phyloP scores from a whole-genome alignment of 1,284 basidiomycete species.

The Trichosporon inkin region DNA sequence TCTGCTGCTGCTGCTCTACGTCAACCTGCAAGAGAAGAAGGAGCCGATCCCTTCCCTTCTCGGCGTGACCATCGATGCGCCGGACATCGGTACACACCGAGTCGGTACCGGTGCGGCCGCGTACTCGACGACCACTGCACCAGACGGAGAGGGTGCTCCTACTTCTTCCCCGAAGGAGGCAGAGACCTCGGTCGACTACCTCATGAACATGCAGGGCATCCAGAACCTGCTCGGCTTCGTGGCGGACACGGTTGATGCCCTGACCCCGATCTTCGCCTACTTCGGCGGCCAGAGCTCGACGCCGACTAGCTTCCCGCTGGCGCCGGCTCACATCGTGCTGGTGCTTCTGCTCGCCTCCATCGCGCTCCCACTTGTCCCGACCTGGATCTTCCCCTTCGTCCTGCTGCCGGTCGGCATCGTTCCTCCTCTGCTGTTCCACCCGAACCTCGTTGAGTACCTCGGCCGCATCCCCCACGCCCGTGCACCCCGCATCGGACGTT shows the following conservation, averaged over 20 bases:
- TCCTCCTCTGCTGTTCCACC: constrained; percentile 46
- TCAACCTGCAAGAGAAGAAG: constrained; percentile 41
- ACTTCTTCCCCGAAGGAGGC: constrained; percentile 43
- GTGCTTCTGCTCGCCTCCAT: constrained; percentile 42
- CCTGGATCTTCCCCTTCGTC: constrained; percentile 39
- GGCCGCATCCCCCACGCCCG: constrained; percentile 27
- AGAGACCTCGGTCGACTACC: constrained; percentile 48
- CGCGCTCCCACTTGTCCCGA: constrained; percentile 43
- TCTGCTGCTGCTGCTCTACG: constrained; percentile 38
- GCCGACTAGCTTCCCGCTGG: constrained; percentile 42
- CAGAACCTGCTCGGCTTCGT: constrained; percentile 51
- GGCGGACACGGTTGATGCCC: constrained; percentile 16
- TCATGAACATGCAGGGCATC: constrained; percentile 51
- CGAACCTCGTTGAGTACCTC: constrained; percentile 35
- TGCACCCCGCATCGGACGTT: constrained; percentile 9
- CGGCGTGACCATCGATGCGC: constrained; percentile 27
- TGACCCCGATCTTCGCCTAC: constrained; percentile 32
- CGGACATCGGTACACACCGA: constrained; percentile 9
- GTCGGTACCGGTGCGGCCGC: constrained; percentile 6
- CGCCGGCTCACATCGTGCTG: constrained; percentile 42
- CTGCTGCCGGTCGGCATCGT: constrained; percentile 41
- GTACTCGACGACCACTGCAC: constrained; percentile 20
- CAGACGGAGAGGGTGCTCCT: constrained; percentile 27
- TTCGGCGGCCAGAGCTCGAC: constrained; percentile 22
- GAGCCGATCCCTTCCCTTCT: constrained; percentile 37